Evolutionary conservation across 1,284 basidiomycete species (phyloP), one percentile per base, ranked within the genome.

Genomic region (Ceratobasidium sp.): DNA sequence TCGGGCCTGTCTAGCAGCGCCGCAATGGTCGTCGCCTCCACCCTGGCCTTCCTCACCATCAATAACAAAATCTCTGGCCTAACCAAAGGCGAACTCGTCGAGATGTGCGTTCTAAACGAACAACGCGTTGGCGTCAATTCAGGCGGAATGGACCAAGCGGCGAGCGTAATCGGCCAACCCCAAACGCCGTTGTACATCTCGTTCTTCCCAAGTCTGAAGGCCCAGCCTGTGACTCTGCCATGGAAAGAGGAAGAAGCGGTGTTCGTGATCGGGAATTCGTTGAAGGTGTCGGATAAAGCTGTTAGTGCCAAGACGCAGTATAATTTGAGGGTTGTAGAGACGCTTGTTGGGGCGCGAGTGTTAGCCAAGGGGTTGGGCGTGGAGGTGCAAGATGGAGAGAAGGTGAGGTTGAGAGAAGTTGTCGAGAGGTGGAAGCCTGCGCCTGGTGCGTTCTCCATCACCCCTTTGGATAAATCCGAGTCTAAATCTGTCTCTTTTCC

Each of bases 311-410:
- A 92, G 79, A 89, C 87, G 66, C 88, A 90, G 60, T 96, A 96
- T 86, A 97, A 97, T 82, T 86, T 97, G 42, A 92, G 94, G 26
- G 94, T 95, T 26, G 92, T 96, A 23, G 95, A 97, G 84, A 93
- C 91, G 0, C 90, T 95, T 35, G 91, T 90, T 68, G 92, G 90
- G 1, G 93, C 94, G 0, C 88, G 92, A 17, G 86, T 95, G 6
- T 87, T 97, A 13, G 89, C 90, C 0, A 86, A 86, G 33, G 82
- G 85, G 5, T 87, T 94, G 45, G 87, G 86, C 0, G 82, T 92
- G 31, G 56, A 81, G 0, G 83, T 87, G 10, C 85, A 81, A 0
- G 66, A 81, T 37, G 85, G 82, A 33, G 90, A 92, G 77, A 83
- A 83, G 23, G 79, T 85, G 35, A 85, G 85, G 17, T 79, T 87